phyloP scores from a whole-genome alignment of 176 grass and related monocot species.

The barley (Hordeum vulgare) region DNA sequence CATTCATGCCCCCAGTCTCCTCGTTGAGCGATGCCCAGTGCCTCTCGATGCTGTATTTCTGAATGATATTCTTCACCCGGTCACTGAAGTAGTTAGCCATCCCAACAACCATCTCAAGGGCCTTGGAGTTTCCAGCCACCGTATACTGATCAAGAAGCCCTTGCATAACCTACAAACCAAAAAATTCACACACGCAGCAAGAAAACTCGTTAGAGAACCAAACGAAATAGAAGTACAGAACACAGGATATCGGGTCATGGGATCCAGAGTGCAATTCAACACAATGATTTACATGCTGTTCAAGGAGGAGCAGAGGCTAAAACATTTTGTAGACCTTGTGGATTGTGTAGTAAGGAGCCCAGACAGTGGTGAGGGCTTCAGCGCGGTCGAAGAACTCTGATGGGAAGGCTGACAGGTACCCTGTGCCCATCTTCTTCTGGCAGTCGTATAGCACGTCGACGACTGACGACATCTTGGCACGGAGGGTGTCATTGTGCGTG shows the following conservation, averaged over 20 bases:
- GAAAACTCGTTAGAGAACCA: not conserved
- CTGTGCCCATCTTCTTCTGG: constrained; percentile 83
- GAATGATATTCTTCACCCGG: constrained; percentile 85
- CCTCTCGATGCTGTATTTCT: constrained; percentile 87
- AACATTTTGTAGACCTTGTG: constrained; percentile 58
- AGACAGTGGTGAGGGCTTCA: constrained; percentile 62
- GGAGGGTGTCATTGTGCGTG: constrained; percentile 68
- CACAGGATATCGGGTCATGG: not conserved
- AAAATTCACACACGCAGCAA: not conserved
- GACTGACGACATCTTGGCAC: constrained; percentile 49
- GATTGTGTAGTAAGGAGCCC: constrained; percentile 97
- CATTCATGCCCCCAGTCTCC: constrained; percentile 98
- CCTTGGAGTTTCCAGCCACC: constrained; percentile 48
- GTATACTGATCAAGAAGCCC: constrained; percentile 93
- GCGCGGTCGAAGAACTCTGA: constrained; percentile 77
- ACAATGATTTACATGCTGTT: not conserved
- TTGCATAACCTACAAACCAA: constrained; percentile 72
- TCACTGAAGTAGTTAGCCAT: constrained; percentile 93
- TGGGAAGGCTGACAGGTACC: constrained; percentile 90
- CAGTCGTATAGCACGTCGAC: constrained; percentile 53
- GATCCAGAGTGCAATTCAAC: not conserved
- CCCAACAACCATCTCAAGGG: constrained; percentile 64
- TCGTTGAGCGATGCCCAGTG: constrained; percentile 88
- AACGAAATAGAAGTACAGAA: not conserved
- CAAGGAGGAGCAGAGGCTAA: not conserved